Evolutionary conservation across 164 flowering plant genomes (phyloP).

Genomic region (Macadamia integrifolia): DNA sequence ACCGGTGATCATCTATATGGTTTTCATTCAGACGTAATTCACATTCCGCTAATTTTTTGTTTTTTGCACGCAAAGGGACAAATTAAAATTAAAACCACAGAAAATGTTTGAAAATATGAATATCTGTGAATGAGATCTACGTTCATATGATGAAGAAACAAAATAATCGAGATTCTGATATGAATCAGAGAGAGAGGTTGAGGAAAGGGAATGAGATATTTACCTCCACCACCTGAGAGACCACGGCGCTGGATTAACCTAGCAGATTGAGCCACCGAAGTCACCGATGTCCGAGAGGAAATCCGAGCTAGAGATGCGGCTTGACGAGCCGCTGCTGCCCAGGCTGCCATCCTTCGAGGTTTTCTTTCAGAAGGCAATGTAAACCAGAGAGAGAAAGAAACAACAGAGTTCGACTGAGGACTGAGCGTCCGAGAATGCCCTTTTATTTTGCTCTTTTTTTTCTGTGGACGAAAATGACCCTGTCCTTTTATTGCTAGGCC

Average conservation of each 20-base stretch:
- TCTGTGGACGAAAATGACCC: too few relatives aligned
- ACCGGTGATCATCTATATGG: background rate
- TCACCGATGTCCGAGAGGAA: conserved; percentile 16
- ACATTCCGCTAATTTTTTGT: too few relatives aligned
- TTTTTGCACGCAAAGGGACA: too few relatives aligned
- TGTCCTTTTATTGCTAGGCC: too few relatives aligned
- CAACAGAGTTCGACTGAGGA: too few relatives aligned
- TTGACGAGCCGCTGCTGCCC: conserved; percentile 33
- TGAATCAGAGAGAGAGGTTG: background rate
- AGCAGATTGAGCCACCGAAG: conserved; percentile 18
- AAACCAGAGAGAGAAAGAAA: too few relatives aligned
- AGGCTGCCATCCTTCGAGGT: conserved; percentile 20
- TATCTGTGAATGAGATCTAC: background rate
- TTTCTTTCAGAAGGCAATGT: too few relatives aligned
- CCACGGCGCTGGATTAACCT: conserved; percentile 63
- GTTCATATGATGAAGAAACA: background rate
- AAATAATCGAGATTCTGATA: background rate
- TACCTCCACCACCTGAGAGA: conserved; percentile 62
- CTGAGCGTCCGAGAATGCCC: too few relatives aligned
- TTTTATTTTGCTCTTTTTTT: too few relatives aligned
- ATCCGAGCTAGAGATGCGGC: conserved; percentile 27
- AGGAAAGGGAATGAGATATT: background rate
- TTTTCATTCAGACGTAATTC: too few relatives aligned
- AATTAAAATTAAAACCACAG: background rate
- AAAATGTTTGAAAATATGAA: too few relatives aligned